These are phyloP conservation scores for Blakeslea trispora DNA, from an alignment of 371 early-diverging fungal genomes.

Conservation along the genomic window DNA sequence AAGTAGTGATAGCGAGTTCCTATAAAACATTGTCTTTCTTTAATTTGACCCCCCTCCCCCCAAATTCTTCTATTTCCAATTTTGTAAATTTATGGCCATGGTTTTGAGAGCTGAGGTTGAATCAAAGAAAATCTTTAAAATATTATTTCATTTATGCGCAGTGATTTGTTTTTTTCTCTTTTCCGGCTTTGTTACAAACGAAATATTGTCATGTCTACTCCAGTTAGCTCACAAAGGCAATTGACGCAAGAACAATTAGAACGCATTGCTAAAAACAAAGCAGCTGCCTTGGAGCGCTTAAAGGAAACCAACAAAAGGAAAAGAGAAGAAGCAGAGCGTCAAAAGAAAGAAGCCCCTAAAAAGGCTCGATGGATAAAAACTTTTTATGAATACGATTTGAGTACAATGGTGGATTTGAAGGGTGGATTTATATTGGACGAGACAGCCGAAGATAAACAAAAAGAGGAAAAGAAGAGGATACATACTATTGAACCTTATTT, in stretches of 20 bases:
- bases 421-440: slow-evolving; percentile 85
- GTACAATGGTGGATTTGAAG: slow-evolving; percentile 74
- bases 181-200: neutral
- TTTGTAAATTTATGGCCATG: too few species aligned
- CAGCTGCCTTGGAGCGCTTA: slow-evolving; percentile 23
- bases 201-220: neutral
- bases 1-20: too few species aligned
- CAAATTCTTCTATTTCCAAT: too few species aligned
- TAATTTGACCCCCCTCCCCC: too few species aligned
- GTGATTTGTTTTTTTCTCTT: neutral
- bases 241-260: slow-evolving; percentile 17
- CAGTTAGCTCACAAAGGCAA: neutral
- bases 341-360: slow-evolving; percentile 1
- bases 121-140: too few species aligned
- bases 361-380: slow-evolving; percentile 32
- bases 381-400: slow-evolving; percentile 76
- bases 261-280: slow-evolving; percentile 24
- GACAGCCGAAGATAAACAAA: slow-evolving; percentile 30
- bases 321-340: neutral
- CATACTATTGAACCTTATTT: slow-evolving; percentile 45
- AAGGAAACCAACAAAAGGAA: slow-evolving; percentile 17
- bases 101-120: too few species aligned
- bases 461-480: slow-evolving; percentile 10
- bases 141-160: neutral
- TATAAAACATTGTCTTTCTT: too few species aligned